Conservation (phyloP, 495 filamentous ascomycete species). For the Neurospora sp. region DNA sequence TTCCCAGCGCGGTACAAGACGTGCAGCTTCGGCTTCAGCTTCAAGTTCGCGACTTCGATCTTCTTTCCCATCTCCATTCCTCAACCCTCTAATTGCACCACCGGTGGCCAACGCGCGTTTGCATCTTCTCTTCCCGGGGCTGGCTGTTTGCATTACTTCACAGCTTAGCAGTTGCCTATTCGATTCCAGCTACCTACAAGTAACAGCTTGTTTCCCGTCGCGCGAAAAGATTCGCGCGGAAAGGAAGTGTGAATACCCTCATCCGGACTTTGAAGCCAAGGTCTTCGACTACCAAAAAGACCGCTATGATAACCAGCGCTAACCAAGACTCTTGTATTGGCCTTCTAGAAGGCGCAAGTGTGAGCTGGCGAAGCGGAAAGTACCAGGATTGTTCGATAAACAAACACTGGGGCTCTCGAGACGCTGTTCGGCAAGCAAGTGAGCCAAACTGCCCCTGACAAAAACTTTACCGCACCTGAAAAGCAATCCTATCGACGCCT, state of each 20-base stretch:
- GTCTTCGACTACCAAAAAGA: not conserved
- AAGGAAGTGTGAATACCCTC: not conserved
- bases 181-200: not conserved
- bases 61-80: not conserved
- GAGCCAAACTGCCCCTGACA: too few relatives aligned
- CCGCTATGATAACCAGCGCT: too few relatives aligned
- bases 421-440: too few relatives aligned
- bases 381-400: too few relatives aligned
- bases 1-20: not conserved
- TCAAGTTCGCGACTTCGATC: not conserved
- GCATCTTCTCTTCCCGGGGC: not conserved
- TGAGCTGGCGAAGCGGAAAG: too few relatives aligned
- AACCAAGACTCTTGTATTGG: not conserved
- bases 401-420: too few relatives aligned
- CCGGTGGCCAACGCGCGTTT: not conserved
- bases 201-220: not conserved
- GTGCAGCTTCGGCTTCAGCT: not conserved
- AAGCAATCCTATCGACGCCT: too few relatives aligned
- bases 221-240: not conserved
- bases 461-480: too few relatives aligned
- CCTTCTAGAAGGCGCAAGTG: too few relatives aligned
- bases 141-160: not conserved
- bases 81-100: not conserved
- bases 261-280: not conserved
- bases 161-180: not conserved